Evolutionary conservation across 1,284 basidiomycete species (phyloP).

Genomic region (Rhodotorula sp.): DNA sequence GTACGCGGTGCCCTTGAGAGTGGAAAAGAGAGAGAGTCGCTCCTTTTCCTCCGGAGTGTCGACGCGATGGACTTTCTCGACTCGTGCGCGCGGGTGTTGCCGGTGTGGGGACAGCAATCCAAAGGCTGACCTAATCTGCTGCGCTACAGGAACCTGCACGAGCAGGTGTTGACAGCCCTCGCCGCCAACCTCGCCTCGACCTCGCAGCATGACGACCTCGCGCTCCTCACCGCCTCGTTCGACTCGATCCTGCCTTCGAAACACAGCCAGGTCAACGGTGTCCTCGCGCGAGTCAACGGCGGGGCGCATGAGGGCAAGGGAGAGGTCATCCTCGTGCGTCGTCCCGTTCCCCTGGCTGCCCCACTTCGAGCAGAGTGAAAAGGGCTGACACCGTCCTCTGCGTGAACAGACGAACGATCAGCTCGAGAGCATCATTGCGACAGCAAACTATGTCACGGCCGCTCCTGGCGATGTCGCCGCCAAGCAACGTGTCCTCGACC

Average conservation of each 20-base stretch:
- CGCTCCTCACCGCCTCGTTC: conserved; percentile 26
- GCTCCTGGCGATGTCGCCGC: neutral
- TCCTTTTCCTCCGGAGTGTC: no score
- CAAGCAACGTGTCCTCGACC: conserved; percentile 3
- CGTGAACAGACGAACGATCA: conserved; percentile 46
- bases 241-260: conserved; percentile 16
- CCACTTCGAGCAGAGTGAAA: conserved; percentile 1
- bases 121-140: neutral
- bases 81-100: neutral
- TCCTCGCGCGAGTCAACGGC: conserved; percentile 17
- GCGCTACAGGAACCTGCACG: conserved; percentile 64
- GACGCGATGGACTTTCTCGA: conserved; percentile 13
- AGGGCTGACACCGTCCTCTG: conserved; percentile 48
- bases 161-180: conserved; percentile 74
- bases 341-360: neutral
- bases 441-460: conserved; percentile 34
- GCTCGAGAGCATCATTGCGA: conserved; percentile 41
- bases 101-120: fast-evolving
- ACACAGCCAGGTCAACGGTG: conserved; percentile 14
- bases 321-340: conserved; percentile 48
- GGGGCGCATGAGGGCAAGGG: conserved; percentile 59
- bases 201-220: conserved; percentile 35
- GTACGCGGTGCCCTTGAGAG: no score
- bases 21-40: neutral
- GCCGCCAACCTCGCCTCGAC: conserved; percentile 59